A percentile compares a stretch with the other conserved stretches of the same genome.
Evolutionary conservation across 129 eudicot genomes (phyloP).

Genomic region (Chrysanthemum seticuspe): DNA sequence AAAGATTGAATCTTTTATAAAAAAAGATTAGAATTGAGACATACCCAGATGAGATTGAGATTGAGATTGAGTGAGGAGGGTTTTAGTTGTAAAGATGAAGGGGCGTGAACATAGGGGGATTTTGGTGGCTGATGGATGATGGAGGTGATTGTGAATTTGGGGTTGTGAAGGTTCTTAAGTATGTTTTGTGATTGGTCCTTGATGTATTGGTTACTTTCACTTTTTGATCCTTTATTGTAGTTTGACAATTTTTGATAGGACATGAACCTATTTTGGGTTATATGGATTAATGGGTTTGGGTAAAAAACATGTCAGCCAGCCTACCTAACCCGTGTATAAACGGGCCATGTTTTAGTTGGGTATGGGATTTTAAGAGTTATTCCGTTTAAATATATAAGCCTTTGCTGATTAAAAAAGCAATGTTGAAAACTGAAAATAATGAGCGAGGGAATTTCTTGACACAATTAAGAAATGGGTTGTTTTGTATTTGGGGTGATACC

Average conservation of each 20-base stretch:
- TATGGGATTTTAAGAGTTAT: too few relatives aligned
- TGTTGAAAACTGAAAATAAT: too few relatives aligned
- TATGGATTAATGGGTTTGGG: too few relatives aligned
- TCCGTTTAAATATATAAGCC: too few relatives aligned
- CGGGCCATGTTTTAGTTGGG: too few relatives aligned
- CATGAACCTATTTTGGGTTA: too few relatives aligned
- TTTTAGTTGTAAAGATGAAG: slow-evolving; percentile 18
- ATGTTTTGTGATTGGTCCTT: slow-evolving; percentile 11
- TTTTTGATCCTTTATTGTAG: neutral
- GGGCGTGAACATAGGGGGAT: slow-evolving; percentile 31
- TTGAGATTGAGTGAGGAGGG: slow-evolving; percentile 23
- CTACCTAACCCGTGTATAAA: too few relatives aligned
- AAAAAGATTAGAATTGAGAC: slow-evolving; percentile 23
- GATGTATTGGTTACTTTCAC: slow-evolving; percentile 2
- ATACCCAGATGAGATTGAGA: slow-evolving; percentile 44
- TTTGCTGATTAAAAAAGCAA: too few relatives aligned
- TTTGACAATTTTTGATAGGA: neutral
- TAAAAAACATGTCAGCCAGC: too few relatives aligned
- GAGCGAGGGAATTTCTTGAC: too few relatives aligned
- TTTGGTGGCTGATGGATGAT: slow-evolving; percentile 23
- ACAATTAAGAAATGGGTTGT: too few relatives aligned
- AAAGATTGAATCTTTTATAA: slow-evolving; percentile 15
- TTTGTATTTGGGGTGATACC: too few relatives aligned
- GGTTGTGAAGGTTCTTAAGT: slow-evolving; percentile 15
- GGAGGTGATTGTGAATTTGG: neutral